These are phyloP conservation scores for Erysimum cheiranthoides DNA, from an alignment of 345 rosid genomes.

Conservation along the genomic window DNA sequence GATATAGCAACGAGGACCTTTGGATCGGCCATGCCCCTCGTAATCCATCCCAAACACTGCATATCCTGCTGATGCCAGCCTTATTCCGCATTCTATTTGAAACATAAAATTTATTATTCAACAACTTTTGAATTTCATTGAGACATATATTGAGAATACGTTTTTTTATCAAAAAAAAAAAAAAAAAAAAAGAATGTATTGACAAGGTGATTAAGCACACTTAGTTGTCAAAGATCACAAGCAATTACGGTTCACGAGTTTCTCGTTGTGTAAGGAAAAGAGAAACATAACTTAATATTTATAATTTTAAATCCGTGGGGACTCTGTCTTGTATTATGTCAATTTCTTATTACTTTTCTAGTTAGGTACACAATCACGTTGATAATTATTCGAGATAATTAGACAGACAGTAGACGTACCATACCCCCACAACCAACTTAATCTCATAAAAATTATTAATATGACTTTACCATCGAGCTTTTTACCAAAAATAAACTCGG, in stretches of 20 bases:
- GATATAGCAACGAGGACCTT: constrained; percentile 90
- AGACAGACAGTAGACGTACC: neutral
- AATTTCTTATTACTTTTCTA: neutral
- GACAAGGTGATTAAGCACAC: neutral
- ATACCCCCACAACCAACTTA: neutral
- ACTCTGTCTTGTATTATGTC: constrained; percentile 7
- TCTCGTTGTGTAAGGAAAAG: constrained; percentile 24
- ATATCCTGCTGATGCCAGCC: constrained; percentile 70
- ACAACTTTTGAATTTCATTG: neutral
- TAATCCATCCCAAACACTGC: constrained; percentile 92
- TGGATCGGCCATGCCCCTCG: constrained; percentile 90
- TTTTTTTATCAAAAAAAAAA: too few species aligned
- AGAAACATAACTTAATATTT: neutral
- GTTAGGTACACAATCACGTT: constrained; percentile 20
- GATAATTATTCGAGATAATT: neutral
- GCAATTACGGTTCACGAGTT: constrained; percentile 28
- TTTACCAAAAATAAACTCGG: neutral
- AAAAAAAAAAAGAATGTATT: neutral
- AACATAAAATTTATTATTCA: neutral
- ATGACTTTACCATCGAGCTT: neutral
- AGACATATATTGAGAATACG: neutral
- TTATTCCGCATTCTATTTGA: constrained; percentile 59
- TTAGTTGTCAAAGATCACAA: constrained; percentile 28
- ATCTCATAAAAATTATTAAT: neutral
- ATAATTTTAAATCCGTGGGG: constrained; percentile 27